Evolutionary conservation across 305 asterid species (phyloP).

Genomic region (Rubia balearica): DNA sequence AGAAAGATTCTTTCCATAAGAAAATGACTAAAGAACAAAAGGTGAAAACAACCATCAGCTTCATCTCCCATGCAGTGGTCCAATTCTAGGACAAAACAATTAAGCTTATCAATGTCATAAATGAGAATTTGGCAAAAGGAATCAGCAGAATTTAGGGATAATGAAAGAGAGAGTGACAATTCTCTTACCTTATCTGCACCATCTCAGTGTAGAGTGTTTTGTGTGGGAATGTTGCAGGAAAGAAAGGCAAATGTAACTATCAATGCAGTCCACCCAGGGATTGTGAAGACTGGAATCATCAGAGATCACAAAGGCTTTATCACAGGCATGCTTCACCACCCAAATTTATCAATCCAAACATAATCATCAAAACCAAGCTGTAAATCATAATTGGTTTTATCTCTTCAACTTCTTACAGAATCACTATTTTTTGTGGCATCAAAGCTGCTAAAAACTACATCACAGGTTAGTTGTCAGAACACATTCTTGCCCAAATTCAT

Average conservation of each 20-base stretch:
- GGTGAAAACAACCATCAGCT: not conserved
- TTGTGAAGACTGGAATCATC: slow-evolving; percentile 84
- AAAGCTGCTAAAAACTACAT: slow-evolving; percentile 76
- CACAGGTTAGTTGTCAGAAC: slow-evolving; percentile 60
- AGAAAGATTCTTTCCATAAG: not conserved
- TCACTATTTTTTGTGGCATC: slow-evolving; percentile 87
- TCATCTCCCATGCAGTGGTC: not conserved
- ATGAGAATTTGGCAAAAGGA: not conserved
- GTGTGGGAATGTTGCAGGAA: slow-evolving; percentile 45
- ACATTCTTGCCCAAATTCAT: not conserved
- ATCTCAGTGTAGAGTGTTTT: not conserved
- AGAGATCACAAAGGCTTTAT: slow-evolving; percentile 91
- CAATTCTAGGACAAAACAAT: not conserved
- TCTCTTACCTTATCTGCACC: not conserved
- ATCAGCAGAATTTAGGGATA: not conserved
- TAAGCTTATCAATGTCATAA: not conserved
- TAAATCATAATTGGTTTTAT: not conserved
- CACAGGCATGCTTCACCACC: slow-evolving; percentile 59
- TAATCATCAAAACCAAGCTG: not conserved
- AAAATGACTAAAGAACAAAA: not conserved
- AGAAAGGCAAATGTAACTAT: slow-evolving; percentile 75
- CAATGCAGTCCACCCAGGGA: slow-evolving; percentile 92
- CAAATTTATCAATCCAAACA: not conserved
- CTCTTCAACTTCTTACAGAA: slow-evolving; percentile 36
- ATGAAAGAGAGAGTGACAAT: slow-evolving; percentile 10